Evolutionary conservation across 2,329 filamentous ascomycete species (phyloP), one percentile per base, ranked within the genome.

Genomic region (Epichloe aotearoae): DNA sequence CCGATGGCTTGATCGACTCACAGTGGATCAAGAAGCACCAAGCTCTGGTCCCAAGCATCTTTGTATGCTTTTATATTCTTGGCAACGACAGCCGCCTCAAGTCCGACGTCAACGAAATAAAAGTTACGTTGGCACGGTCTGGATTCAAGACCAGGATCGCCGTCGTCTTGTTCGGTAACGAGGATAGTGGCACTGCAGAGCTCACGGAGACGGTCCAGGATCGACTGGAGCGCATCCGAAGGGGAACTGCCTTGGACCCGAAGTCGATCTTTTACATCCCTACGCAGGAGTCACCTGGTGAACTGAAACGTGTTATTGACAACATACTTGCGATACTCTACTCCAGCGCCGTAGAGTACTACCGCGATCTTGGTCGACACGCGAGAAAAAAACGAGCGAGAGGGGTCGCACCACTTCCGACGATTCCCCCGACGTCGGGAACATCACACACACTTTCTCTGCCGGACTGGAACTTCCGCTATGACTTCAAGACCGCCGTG

Each of bases 291-390:
- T 84, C 87, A 4, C 70, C 76, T 3, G 75, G 79, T 1, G 88
- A 95, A 61, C 69, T 94, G 20, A 77, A 81, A 53, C 79, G 82
- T 7, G 88, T 91, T 56, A 81, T 85, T 1, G 80, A 84, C 50
- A 84, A 79, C 48, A 78, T 95, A 40, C 73, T 96, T 45, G 73
- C 79, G 2, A 77, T 83, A 1, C 66, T 96, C 43, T 88, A 91
- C 53, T 80, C 83, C 1, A 73, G 82, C 19, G 82, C 87, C 19
- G 72, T 91, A 44, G 93, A 98, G 59, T 95, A 96, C 66, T 97
- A 97, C 65, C 78, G 90, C 44, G 91, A 98, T 59, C 75, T 97
- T 12, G 89, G 88, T n/a, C 90, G 95, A 53, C 91, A 95, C 71
- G 77, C 86, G 10, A 81, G 90, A 57, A 85, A 93, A 93, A 97